Evolutionary conservation across 306 rosid genomes (phyloP).

Genomic region (Prosopis cineraria): DNA sequence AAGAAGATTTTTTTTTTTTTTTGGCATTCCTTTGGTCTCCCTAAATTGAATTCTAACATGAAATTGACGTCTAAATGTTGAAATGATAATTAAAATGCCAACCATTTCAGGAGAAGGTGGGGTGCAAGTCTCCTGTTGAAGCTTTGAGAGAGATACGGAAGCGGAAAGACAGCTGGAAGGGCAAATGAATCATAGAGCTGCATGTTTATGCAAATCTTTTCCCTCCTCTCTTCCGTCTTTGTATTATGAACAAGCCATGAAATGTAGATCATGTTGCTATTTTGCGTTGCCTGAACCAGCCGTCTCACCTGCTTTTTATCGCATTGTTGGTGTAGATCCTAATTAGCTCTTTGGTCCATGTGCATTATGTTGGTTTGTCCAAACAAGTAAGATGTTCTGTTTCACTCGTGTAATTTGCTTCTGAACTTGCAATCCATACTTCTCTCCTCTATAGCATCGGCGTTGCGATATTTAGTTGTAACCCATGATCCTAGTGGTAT

Average conservation of each 20-base stretch:
- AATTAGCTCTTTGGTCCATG: neutral
- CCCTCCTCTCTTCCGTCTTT: conserved; percentile 6
- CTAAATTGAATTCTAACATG: neutral
- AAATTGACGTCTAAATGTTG: neutral
- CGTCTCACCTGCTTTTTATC: conserved; percentile 29
- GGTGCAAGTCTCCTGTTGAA: conserved; percentile 63
- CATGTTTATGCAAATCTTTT: neutral
- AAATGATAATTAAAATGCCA: conserved; percentile 22
- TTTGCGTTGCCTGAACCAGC: conserved; percentile 26
- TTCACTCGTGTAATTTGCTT: conserved; percentile 34
- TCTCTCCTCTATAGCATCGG: neutral
- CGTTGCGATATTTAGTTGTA: neutral
- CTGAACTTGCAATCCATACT: conserved; percentile 17
- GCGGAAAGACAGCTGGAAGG: conserved; percentile 79
- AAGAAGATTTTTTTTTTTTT: no score
- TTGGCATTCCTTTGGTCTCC: neutral
- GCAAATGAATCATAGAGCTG: conserved; percentile 37
- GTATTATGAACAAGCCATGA: conserved; percentile 25
- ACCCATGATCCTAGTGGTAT: neutral
- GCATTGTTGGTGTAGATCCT: conserved; percentile 16
- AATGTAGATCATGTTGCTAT: conserved; percentile 18
- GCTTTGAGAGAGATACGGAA: conserved; percentile 65
- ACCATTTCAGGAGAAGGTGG: conserved; percentile 56
- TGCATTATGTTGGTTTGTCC: conserved; percentile 35
- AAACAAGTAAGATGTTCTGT: conserved; percentile 33